Evolutionary conservation across 768 basidiomycete species (phyloP), one percentile per base, ranked within the genome.

Genomic region (Rhizopogon vulgaris): DNA sequence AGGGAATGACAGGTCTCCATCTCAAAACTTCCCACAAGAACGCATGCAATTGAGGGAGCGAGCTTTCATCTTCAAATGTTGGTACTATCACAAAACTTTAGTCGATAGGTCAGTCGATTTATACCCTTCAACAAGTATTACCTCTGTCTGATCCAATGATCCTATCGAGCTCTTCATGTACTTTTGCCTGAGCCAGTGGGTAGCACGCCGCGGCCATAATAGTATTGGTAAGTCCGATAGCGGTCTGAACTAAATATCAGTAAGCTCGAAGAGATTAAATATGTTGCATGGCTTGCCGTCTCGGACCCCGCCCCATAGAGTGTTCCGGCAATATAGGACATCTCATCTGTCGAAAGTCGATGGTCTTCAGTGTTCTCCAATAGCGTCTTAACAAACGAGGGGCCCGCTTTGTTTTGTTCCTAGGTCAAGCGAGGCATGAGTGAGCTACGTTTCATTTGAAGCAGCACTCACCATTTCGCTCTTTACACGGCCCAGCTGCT

Each of bases 301-400:
- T 81, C 80, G 1, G 76, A 73, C 2, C 81, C 82, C 6, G 81
- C 82, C n/a, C 79, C 80, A 54, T 82, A 83, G 66, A 84, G 73
- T 36, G 71, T 69, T 1, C 82, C 82, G 1, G 77, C 79, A n/a
- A 83, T 72, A 62, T 82, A 83, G 0, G 79, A 74, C 6, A 74
- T 73, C 54, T 84, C 80, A 47, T 76, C 67, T 42, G 76, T 68
- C 4, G 77, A 71, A 8, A 83, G 71, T 8, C 70, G 73, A 22
- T 79, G 73, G 41, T 77, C 74, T 2, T 61, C 54, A 52, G 77
- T 73, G 5, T 73, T 71, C 53, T 81, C 79, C 2, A 83, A 59
- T 27, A 83, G 72, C 52, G 76, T 77, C 60, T 73, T 76, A 0
- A 71, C 78, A 52, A 83, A 82, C 8, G 76, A 65, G 6, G 47